These are phyloP conservation scores for Nemania sp. DNA, from an alignment of 2,329 filamentous ascomycete genomes.

Conservation along the genomic window DNA sequence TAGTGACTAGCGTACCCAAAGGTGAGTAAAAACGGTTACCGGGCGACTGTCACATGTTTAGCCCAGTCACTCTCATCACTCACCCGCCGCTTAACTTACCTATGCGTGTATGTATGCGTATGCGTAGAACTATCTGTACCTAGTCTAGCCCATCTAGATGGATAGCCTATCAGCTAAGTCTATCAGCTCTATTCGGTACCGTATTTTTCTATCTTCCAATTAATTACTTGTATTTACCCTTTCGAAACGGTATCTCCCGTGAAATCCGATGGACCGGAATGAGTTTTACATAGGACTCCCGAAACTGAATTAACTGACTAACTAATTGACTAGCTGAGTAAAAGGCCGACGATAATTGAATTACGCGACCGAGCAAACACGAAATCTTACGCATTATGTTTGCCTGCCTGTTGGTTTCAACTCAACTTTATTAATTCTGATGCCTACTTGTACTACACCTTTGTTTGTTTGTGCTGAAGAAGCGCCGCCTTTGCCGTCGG, in stretches of 20 bases:
- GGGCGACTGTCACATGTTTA: conserved; percentile 2
- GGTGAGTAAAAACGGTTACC: conserved; percentile 29
- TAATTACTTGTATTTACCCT: not conserved
- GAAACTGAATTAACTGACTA: too few relatives aligned
- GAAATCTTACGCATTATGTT: not conserved
- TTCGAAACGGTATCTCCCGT: not conserved
- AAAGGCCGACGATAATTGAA: too few relatives aligned
- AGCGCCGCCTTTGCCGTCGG: conserved; percentile 21
- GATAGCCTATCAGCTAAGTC: not conserved
- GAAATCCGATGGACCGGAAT: conserved; percentile 9
- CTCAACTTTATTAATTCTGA: not conserved
- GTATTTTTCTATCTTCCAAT: too few relatives aligned
- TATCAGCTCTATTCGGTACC: not conserved
- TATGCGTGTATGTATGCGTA: too few relatives aligned
- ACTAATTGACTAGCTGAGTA: too few relatives aligned
- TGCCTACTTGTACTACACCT: not conserved
- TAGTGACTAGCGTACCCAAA: conserved; percentile 3
- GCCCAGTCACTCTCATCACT: too few relatives aligned
- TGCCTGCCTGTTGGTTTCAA: conserved; percentile 30
- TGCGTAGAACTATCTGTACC: not conserved
- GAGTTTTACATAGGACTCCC: conserved; percentile 7
- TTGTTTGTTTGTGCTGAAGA: not conserved
- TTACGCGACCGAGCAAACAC: not conserved
- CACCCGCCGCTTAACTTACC: too few relatives aligned
- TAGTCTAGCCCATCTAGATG: not conserved